phyloP scores from a whole-genome alignment of 208 protist genomes.

The Crithidia fasciculata region DNA sequence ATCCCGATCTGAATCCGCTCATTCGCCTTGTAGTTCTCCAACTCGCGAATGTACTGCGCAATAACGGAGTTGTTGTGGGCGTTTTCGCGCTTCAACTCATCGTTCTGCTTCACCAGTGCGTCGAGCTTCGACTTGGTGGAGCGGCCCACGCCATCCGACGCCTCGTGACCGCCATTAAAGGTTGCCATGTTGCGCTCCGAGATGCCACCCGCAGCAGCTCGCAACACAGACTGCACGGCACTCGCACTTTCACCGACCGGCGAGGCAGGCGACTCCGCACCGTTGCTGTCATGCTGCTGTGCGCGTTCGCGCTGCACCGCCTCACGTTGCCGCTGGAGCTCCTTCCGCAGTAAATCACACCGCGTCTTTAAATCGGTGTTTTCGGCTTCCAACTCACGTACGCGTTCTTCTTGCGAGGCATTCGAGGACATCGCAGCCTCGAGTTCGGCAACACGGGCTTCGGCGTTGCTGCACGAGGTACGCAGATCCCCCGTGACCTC shows the following conservation, averaged over 20 bases:
- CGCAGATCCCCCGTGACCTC: background rate
- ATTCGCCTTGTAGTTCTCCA: conserved; percentile 67
- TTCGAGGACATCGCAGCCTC: background rate
- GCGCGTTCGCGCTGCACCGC: conserved; percentile 53
- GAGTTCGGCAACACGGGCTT: background rate
- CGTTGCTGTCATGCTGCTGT: conserved; percentile 9
- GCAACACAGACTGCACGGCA: conserved; percentile 32
- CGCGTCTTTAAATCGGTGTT: conserved; percentile 77
- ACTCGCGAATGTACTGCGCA: conserved; percentile 68
- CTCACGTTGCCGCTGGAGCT: conserved; percentile 77
- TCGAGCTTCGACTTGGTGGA: conserved; percentile 29
- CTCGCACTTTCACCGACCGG: conserved; percentile 3
- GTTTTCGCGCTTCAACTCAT: conserved; percentile 47
- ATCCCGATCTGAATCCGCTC: conserved; percentile 69
- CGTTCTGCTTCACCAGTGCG: conserved; percentile 56
- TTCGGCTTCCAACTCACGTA: conserved; percentile 32
- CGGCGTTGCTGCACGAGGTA: conserved; percentile 1
- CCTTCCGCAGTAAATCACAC: conserved; percentile 79
- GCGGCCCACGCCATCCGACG: conserved; percentile 38
- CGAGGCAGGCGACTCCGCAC: background rate
- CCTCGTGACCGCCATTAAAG: conserved; percentile 37
- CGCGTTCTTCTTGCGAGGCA: conserved; percentile 16
- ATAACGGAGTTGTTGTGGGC: conserved; percentile 73
- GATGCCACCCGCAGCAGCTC: conserved; percentile 41
- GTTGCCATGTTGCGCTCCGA: conserved; percentile 65